A percentile compares a stretch with the other conserved stretches of the same genome.
Evolutionary conservation across 2,329 filamentous ascomycete genomes (phyloP).

Genomic region (Monilinia fructicola): DNA sequence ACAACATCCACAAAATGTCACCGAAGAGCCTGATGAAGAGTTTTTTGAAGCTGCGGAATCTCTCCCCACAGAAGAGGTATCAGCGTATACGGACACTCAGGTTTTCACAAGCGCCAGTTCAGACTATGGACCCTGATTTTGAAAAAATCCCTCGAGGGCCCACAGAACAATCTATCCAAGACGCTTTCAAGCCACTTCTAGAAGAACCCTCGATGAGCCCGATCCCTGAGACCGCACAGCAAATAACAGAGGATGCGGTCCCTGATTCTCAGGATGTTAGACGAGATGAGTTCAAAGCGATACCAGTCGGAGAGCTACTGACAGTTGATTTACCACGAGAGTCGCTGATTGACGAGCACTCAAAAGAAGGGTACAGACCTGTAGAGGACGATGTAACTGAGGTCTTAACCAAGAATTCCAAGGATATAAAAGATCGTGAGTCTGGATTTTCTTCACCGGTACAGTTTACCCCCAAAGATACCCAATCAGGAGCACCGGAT

Average conservation of each 20-base stretch:
- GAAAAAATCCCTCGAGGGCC: neutral
- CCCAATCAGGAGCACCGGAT: constrained; percentile 20
- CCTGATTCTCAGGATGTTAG: neutral
- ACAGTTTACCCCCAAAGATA: constrained; percentile 20
- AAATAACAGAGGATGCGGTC: neutral
- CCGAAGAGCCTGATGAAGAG: neutral
- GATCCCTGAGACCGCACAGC: constrained; percentile 4
- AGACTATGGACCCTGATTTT: neutral
- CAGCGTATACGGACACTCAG: neutral
- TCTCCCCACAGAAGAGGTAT: neutral
- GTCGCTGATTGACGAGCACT: constrained; percentile 17
- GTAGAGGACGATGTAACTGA: constrained; percentile 27
- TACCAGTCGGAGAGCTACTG: constrained; percentile 8
- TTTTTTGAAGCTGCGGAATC: constrained; percentile 9
- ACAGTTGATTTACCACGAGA: neutral
- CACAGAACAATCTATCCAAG: neutral
- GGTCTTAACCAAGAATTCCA: constrained; percentile 27
- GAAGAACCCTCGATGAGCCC: neutral
- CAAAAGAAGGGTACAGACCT: constrained; percentile 19
- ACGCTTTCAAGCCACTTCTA: neutral
- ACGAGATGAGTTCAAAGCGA: neutral
- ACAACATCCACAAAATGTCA: neutral
- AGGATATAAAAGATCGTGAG: constrained; percentile 32
- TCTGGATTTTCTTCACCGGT: constrained; percentile 28
- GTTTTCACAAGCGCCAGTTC: neutral